These are phyloP conservation scores for Rosa multiflora DNA, from an alignment of 306 rosid genomes.

Conservation along the genomic window DNA sequence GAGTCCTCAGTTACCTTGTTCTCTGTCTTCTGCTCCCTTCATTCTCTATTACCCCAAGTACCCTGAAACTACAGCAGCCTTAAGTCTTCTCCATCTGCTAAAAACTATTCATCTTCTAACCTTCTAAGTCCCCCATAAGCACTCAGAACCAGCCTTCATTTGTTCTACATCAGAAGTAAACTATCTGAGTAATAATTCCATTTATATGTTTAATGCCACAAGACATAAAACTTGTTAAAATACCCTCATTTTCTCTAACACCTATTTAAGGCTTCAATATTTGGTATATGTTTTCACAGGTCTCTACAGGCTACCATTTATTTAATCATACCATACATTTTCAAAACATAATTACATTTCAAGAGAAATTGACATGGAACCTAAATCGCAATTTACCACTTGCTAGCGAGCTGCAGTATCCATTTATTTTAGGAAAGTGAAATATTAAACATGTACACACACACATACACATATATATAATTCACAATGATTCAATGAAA, in stretches of 20 bases:
- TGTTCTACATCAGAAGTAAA: not conserved
- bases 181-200: not conserved
- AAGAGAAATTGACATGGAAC: not conserved
- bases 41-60: not conserved
- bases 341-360: not conserved
- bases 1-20: not conserved
- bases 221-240: not conserved
- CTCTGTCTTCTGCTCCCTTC: not conserved
- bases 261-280: not conserved
- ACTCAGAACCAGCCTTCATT: not conserved
- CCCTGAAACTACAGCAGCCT: not conserved
- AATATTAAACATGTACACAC: too few relatives aligned
- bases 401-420: not conserved
- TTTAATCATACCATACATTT: not conserved
- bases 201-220: not conserved
- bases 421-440: not conserved
- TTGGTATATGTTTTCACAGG: not conserved
- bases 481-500: not conserved
- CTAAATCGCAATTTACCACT: not conserved
- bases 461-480: too few relatives aligned
- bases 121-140: not conserved
- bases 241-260: not conserved
- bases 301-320: not conserved
- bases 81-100: not conserved
- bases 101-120: not conserved